These are phyloP conservation scores for Gnomoniopsis sp. DNA, from an alignment of 2,329 filamentous ascomycete genomes.

Conservation along the genomic window DNA sequence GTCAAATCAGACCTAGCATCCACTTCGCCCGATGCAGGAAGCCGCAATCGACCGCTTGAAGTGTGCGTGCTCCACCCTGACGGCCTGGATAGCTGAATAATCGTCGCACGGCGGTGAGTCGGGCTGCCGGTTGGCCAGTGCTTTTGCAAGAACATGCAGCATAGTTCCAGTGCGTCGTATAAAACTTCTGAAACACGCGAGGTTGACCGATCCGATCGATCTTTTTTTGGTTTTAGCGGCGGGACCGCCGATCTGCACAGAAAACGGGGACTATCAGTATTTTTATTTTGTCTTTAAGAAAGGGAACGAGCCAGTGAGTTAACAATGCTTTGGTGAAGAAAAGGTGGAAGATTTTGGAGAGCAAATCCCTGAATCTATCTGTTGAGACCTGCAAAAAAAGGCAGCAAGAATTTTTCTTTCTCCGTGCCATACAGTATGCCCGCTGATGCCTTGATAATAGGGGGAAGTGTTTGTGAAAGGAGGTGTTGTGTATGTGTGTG, in stretches of 20 bases:
- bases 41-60: too few species aligned
- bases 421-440: not conserved
- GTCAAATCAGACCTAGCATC: too few species aligned
- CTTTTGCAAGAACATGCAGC: too few species aligned
- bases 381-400: constrained; percentile 9
- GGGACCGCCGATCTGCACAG: constrained; percentile 21
- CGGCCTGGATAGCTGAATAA: too few species aligned
- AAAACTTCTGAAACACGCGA: not conserved
- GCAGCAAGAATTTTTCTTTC: not conserved
- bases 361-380: constrained; percentile 18
- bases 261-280: constrained; percentile 19
- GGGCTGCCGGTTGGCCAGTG: too few species aligned
- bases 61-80: too few species aligned
- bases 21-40: too few species aligned
- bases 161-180: too few species aligned
- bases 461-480: not conserved
- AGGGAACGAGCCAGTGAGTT: not conserved
- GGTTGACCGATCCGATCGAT: not conserved
- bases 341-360: constrained; percentile 3
- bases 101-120: too few species aligned
- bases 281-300: constrained; percentile 3
- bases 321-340: too few species aligned
- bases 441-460: not conserved
- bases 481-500: not conserved
- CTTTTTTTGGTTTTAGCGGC: constrained; percentile 14